Evolutionary conservation across 331 rosid species (phyloP).

Genomic region (Pyracantha coccinea): DNA sequence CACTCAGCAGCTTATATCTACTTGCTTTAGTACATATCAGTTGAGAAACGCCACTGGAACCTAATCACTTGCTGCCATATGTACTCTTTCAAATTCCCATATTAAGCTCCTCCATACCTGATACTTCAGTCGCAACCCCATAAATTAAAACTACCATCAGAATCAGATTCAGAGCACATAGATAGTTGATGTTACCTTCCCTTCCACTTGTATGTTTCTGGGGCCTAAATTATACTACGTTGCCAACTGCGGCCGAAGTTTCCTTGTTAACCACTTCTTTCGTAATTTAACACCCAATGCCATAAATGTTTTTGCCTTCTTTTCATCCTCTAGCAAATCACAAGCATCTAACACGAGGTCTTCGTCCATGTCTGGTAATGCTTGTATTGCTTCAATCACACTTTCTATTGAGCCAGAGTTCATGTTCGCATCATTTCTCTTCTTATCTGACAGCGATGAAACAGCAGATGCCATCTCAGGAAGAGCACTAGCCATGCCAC

Average conservation of each 20-base stretch:
- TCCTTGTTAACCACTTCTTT: slow-evolving; percentile 66
- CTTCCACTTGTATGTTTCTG: no score
- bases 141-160: no score
- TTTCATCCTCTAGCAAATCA: slow-evolving; percentile 70
- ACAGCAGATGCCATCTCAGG: slow-evolving; percentile 58
- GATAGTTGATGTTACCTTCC: no score
- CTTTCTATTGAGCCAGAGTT: slow-evolving; percentile 39
- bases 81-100: no score
- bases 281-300: slow-evolving; percentile 56
- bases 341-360: slow-evolving; percentile 78
- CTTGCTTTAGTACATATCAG: no score
- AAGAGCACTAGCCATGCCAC: slow-evolving; percentile 47
- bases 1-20: no score
- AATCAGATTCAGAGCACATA: no score
- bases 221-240: neutral
- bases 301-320: slow-evolving; percentile 69
- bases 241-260: slow-evolving; percentile 36
- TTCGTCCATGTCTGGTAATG: slow-evolving; percentile 72
- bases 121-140: no score
- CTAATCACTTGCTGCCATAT: no score
- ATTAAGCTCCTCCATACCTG: no score
- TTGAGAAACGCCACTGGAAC: no score
- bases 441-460: slow-evolving; percentile 38
- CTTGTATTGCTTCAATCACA: slow-evolving; percentile 61
- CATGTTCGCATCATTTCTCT: slow-evolving; percentile 28